A percentile compares a stretch with the other conserved stretches of the same genome.
Evolutionary conservation across 2,329 filamentous ascomycete genomes (phyloP).

Genomic region (Parascedosporium putredinis): DNA sequence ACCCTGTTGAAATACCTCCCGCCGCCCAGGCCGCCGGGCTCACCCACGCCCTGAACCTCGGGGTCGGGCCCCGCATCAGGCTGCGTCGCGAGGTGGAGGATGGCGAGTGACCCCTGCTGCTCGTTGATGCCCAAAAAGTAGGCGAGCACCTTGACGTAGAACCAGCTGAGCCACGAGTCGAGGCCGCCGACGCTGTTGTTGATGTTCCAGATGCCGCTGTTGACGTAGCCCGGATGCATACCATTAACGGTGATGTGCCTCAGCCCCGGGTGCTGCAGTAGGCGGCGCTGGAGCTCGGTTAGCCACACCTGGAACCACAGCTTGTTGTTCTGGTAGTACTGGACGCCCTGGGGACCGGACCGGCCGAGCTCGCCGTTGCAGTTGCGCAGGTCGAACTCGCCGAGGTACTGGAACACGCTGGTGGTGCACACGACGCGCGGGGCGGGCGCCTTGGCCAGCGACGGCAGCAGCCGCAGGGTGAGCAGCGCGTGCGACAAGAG

Average conservation of each 20-base stretch:
- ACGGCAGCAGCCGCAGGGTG: conserved; percentile 18
- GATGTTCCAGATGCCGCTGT: conserved; percentile 19
- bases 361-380: conserved; percentile 13
- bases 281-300: conserved; percentile 18
- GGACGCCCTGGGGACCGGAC: conserved; percentile 8
- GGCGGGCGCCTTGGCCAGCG: conserved; percentile 14
- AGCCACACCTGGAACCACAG: conserved; percentile 23
- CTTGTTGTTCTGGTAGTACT: conserved; percentile 21
- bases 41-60: conserved; percentile 7
- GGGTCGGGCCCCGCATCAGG: conserved; percentile 7
- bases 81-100: conserved; percentile 9
- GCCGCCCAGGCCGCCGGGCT: conserved; percentile 8
- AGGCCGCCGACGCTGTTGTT: not conserved
- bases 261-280: conserved; percentile 14
- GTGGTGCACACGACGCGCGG: conserved; percentile 21
- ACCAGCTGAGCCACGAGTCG: not conserved
- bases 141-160: not conserved
- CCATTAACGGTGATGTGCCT: conserved; percentile 20
- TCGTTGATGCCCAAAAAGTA: conserved; percentile 3
- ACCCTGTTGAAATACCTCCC: conserved; percentile 11
- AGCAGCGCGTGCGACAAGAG: conserved; percentile 21
- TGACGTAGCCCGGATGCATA: conserved; percentile 21
- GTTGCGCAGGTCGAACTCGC: conserved; percentile 16
- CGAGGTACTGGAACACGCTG: conserved; percentile 19
- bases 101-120: conserved; percentile 10